Percentiles rank a stretch among this genome's conserved stretches.
Evolutionary conservation across 768 basidiomycete genomes (phyloP).

Genomic region (Leccinum disarticulatum): DNA sequence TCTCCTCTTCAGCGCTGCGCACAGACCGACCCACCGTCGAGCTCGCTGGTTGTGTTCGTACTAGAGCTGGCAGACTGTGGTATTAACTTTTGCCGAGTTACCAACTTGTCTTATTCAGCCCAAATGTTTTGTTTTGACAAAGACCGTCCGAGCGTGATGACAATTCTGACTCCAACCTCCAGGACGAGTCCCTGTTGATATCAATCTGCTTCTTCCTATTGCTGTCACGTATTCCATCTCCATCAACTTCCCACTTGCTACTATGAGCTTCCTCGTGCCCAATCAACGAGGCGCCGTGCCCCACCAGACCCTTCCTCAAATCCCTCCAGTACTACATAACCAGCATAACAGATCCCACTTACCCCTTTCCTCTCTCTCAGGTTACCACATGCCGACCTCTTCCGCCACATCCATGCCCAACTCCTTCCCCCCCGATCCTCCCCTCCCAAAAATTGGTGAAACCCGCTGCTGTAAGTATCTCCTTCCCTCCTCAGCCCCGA

Average conservation of each 20-base stretch:
- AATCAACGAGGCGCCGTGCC: constrained; percentile 35
- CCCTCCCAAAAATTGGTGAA: constrained; percentile 61
- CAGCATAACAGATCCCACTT: constrained; percentile 35
- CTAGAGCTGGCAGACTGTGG: not conserved
- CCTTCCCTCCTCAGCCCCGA: constrained; percentile 21
- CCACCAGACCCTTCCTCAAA: constrained; percentile 27
- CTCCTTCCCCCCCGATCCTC: constrained; percentile 37
- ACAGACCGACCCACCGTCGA: not conserved
- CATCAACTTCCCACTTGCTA: constrained; percentile 16
- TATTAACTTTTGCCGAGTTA: not conserved
- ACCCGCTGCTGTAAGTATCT: constrained; percentile 72
- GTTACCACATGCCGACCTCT: constrained; percentile 32
- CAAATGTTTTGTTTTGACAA: constrained; percentile 22
- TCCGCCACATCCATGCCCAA: constrained; percentile 29
- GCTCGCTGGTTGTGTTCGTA: not conserved
- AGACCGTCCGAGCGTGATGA: constrained; percentile 9
- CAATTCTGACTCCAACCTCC: constrained; percentile 18
- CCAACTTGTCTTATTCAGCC: constrained; percentile 24
- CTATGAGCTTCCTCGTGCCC: constrained; percentile 37
- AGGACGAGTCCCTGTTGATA: constrained; percentile 10
- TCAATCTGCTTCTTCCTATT: constrained; percentile 8
- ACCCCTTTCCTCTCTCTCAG: constrained; percentile 39
- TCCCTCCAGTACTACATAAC: constrained; percentile 35
- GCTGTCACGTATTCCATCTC: constrained; percentile 17
- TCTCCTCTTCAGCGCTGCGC: not conserved